A percentile compares a stretch with the other conserved stretches of the same genome.
These are phyloP conservation scores for Picea mariana DNA, from an alignment of 83 land plant genomes.

Conservation along the genomic window DNA sequence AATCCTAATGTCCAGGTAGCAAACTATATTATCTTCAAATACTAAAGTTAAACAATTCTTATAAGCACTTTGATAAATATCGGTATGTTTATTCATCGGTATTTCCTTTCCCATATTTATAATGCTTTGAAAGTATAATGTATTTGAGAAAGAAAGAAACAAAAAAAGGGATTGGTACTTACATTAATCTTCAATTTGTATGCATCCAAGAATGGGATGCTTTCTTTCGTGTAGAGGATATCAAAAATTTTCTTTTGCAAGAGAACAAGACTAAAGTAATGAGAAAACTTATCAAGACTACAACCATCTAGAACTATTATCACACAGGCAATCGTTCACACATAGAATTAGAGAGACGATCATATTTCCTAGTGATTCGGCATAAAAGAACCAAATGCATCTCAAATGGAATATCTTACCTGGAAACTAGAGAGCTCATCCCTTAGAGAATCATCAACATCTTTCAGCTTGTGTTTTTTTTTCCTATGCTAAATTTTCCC, in stretches of 20 bases:
- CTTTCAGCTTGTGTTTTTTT: constrained; percentile 73
- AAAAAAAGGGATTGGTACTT: constrained; percentile 15
- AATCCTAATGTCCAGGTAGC: no score
- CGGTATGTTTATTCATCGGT: no score
- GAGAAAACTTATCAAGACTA: not conserved
- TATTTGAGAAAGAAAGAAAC: not conserved
- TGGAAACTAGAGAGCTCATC: constrained; percentile 46
- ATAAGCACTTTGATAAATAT: no score
- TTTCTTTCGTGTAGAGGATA: constrained; percentile 50
- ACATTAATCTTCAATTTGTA: constrained; percentile 53
- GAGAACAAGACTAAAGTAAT: not conserved
- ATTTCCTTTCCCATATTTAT: no score
- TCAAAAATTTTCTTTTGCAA: constrained; percentile 67
- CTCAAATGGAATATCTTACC: constrained; percentile 20
- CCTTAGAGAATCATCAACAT: constrained; percentile 32
- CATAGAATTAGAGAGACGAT: no score
- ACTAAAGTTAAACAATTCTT: no score
- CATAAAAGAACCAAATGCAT: no score
- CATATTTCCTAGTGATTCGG: no score
- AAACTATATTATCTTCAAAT: no score
- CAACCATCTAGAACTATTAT: not conserved
- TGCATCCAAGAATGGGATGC: constrained; percentile 52
- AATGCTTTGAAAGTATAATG: not conserved
- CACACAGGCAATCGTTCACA: not conserved
- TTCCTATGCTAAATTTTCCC: constrained; percentile 65